A percentile compares a stretch with the other conserved stretches of the same genome.
Conservation (phyloP, 768 basidiomycete species). For the Rhodotorula babjevae region DNA sequence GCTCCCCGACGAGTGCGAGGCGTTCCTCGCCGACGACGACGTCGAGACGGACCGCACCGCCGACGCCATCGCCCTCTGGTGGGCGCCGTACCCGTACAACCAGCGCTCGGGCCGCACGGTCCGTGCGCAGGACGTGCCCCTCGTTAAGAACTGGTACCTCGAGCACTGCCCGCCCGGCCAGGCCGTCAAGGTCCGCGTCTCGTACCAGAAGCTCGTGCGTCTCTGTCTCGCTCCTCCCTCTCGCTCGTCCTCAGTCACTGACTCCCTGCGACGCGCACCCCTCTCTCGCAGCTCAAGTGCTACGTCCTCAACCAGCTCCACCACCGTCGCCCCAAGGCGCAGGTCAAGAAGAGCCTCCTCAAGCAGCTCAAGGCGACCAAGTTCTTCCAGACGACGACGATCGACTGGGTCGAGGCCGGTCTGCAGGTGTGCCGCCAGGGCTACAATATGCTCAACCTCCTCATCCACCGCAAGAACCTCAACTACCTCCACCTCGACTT, state of each 20-base stretch:
- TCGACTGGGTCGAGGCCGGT: slow-evolving; percentile 99
- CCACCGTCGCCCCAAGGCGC: slow-evolving; percentile 83
- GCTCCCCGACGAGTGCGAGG: slow-evolving; percentile 67
- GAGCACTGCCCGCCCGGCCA: slow-evolving; percentile 97
- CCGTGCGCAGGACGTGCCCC: slow-evolving; percentile 87
- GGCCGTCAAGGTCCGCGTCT: slow-evolving; percentile 95
- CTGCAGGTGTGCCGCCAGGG: slow-evolving; percentile 97
- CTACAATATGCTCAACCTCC: slow-evolving; percentile 97
- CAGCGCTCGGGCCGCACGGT: slow-evolving; percentile 87
- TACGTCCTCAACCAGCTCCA: slow-evolving; percentile 92
- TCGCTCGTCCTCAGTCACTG: not conserved
- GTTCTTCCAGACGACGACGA: slow-evolving; percentile 95
- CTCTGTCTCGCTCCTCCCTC: not conserved
- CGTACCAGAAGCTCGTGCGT: slow-evolving; percentile 87
- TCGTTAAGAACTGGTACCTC: slow-evolving; percentile 97
- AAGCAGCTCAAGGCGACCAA: slow-evolving; percentile 92
- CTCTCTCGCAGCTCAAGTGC: slow-evolving; percentile 57
- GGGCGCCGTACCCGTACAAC: slow-evolving; percentile 94
- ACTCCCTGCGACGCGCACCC: not conserved
- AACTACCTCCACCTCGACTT: slow-evolving; percentile 91
- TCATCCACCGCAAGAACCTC: slow-evolving; percentile 88
- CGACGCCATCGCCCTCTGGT: slow-evolving; percentile 96
- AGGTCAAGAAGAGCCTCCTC: slow-evolving; percentile 97
- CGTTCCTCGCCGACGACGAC: slow-evolving; percentile 66
- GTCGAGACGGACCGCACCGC: slow-evolving; percentile 82